phyloP scores from a whole-genome alignment of 2,329 filamentous ascomycete species.

The Penicillium sp. region DNA sequence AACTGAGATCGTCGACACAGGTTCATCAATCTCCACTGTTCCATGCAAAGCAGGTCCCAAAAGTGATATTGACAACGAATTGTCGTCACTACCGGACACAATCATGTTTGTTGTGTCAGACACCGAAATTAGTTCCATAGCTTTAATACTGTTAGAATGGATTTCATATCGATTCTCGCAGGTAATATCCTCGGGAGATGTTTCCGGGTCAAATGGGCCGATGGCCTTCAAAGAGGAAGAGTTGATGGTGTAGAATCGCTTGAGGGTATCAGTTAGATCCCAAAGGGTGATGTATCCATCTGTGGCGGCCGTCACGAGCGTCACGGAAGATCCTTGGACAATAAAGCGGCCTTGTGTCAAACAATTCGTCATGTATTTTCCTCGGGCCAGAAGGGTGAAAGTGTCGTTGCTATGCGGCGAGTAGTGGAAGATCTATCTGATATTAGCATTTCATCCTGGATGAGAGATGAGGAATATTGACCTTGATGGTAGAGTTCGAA shows the following conservation, averaged over 20 bases:
- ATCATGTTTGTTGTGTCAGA: slow-evolving; percentile 50
- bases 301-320: slow-evolving; percentile 66
- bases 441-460: slow-evolving; percentile 9
- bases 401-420: slow-evolving; percentile 21
- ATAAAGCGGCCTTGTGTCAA: slow-evolving; percentile 62
- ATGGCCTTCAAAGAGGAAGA: slow-evolving; percentile 20
- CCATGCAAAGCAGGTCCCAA: slow-evolving; percentile 21
- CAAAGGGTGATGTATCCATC: slow-evolving; percentile 74
- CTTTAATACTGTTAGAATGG: slow-evolving; percentile 81
- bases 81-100: slow-evolving; percentile 84
- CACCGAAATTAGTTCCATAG: slow-evolving; percentile 38
- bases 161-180: slow-evolving; percentile 50
- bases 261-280: slow-evolving; percentile 40
- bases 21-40: slow-evolving; percentile 5
- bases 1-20: slow-evolving; percentile 35
- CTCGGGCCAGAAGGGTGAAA: slow-evolving; percentile 51
- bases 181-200: slow-evolving; percentile 20
- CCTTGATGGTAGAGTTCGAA: slow-evolving; percentile 78
- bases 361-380: slow-evolving; percentile 70
- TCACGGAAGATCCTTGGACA: slow-evolving; percentile 44
- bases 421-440: slow-evolving; percentile 47
- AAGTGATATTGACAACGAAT: slow-evolving; percentile 65
- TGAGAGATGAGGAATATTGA: slow-evolving; percentile 24
- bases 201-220: slow-evolving; percentile 20
- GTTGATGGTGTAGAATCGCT: slow-evolving; percentile 28